Evolutionary conservation across 1,284 basidiomycete species (phyloP).

Genomic region (Boletus nobilissimus): DNA sequence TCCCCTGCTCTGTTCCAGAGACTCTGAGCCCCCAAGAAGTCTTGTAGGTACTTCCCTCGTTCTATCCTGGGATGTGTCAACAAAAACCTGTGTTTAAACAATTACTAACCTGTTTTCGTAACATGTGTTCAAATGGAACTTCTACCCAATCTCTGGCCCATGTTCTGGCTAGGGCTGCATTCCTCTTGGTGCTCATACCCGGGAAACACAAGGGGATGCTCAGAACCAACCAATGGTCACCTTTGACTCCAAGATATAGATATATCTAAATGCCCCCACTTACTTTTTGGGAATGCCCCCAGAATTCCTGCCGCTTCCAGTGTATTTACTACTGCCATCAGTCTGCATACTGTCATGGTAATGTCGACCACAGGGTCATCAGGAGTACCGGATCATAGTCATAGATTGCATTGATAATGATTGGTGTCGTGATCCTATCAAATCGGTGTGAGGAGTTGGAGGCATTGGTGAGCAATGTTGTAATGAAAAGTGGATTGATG

Average conservation of each 20-base stretch:
- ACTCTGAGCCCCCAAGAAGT: constrained; percentile 64
- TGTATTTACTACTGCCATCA: constrained; percentile 9
- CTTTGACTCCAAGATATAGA: neutral
- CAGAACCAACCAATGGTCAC: constrained; percentile 17
- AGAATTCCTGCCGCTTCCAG: constrained; percentile 31
- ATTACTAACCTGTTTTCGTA: no score
- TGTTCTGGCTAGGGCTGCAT: constrained; percentile 14
- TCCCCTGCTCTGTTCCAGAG: constrained; percentile 67
- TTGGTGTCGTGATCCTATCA: constrained; percentile 31
- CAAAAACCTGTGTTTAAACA: neutral
- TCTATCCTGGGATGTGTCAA: constrained; percentile 2
- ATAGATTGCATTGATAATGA: constrained; percentile 34
- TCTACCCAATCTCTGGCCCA: constrained; percentile 26
- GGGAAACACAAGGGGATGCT: constrained; percentile 34
- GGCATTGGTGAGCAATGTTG: no score
- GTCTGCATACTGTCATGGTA: constrained; percentile 17
- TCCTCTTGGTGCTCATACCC: constrained; percentile 29
- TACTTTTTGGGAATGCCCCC: constrained; percentile 33
- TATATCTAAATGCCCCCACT: neutral
- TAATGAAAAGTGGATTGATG: no score
- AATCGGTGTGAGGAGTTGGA: neutral
- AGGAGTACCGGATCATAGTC: constrained; percentile 31
- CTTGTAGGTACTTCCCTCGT: constrained; percentile 42
- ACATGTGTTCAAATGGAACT: constrained; percentile 29
- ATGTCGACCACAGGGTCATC: constrained; percentile 33